Conservation (phyloP, 257 asterid genomes). For the Przewalskia tangutica region DNA sequence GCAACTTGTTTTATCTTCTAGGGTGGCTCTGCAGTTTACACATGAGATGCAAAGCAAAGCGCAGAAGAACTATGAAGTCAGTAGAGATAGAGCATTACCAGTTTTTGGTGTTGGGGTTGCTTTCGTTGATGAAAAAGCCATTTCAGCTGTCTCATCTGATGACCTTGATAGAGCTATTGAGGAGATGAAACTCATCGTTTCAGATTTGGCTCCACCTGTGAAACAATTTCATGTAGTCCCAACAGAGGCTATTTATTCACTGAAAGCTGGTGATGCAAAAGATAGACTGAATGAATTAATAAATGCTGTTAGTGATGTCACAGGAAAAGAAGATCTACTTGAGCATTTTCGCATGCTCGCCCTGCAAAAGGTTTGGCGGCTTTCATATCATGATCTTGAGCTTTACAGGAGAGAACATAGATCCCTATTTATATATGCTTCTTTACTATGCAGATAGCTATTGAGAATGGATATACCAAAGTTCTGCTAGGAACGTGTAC, state of each 20-base stretch:
- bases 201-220: conserved; percentile 55
- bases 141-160: conserved; percentile 19
- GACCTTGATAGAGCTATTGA: conserved; percentile 30
- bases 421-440: neutral
- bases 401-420: conserved; percentile 6
- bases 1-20: conserved; percentile 18
- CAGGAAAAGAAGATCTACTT: conserved; percentile 72
- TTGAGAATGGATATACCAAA: conserved; percentile 74
- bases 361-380: conserved; percentile 65
- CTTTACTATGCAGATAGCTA: conserved; percentile 53
- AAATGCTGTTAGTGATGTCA: conserved; percentile 42
- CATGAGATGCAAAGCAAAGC: conserved; percentile 85
- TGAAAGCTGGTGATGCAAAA: conserved; percentile 32
- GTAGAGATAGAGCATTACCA: conserved; percentile 66
- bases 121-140: conserved; percentile 50
- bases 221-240: conserved; percentile 50
- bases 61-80: conserved; percentile 75
- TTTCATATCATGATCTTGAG: neutral
- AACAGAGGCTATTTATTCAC: conserved; percentile 47
- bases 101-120: conserved; percentile 91
- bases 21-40: conserved; percentile 93
- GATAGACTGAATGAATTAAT: conserved; percentile 38
- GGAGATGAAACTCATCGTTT: conserved; percentile 47
- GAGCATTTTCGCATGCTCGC: conserved; percentile 44
- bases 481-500: conserved; percentile 63